A percentile compares a stretch with the other conserved stretches of the same genome.
Conservation (phyloP, 352 stramenopile species). For the Globisporangium splendens region DNA sequence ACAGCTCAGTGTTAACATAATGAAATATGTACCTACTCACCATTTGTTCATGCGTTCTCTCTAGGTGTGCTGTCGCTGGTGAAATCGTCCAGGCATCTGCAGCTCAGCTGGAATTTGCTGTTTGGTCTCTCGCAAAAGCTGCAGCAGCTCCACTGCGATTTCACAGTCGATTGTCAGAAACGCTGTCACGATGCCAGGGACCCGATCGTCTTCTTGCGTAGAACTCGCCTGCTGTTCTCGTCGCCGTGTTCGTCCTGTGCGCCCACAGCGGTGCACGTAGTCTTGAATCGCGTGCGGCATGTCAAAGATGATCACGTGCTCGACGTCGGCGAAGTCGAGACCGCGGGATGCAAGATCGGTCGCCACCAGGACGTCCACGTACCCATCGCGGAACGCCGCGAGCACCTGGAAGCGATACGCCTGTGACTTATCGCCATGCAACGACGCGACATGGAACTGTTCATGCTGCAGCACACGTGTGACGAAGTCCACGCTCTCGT, state of each 20-base stretch:
- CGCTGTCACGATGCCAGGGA: constrained; percentile 22
- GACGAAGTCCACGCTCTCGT: constrained; percentile 92
- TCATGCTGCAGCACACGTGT: constrained; percentile 92
- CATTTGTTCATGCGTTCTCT: neutral
- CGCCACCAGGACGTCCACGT: constrained; percentile 83
- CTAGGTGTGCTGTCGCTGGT: neutral
- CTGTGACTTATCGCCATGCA: constrained; percentile 91
- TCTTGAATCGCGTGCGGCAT: constrained; percentile 89
- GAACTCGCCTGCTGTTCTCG: neutral
- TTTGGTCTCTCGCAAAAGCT: constrained; percentile 37
- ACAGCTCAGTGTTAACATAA: too few relatives aligned
- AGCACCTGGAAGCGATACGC: constrained; percentile 49
- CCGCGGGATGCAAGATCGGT: constrained; percentile 88
- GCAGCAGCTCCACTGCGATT: constrained; percentile 49
- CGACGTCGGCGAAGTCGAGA: constrained; percentile 85
- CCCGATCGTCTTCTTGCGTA: too few relatives aligned
- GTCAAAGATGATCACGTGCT: constrained; percentile 87
- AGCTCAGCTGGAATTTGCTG: constrained; percentile 50
- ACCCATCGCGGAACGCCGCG: constrained; percentile 40
- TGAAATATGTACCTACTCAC: neutral
- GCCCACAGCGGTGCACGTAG: constrained; percentile 89
- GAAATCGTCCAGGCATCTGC: constrained; percentile 36
- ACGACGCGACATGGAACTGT: constrained; percentile 92
- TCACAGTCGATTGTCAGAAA: constrained; percentile 56
- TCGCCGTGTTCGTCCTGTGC: constrained; percentile 47